Evolutionary conservation across 306 rosid genomes (phyloP).

Genomic region (Ormosia emarginata): DNA sequence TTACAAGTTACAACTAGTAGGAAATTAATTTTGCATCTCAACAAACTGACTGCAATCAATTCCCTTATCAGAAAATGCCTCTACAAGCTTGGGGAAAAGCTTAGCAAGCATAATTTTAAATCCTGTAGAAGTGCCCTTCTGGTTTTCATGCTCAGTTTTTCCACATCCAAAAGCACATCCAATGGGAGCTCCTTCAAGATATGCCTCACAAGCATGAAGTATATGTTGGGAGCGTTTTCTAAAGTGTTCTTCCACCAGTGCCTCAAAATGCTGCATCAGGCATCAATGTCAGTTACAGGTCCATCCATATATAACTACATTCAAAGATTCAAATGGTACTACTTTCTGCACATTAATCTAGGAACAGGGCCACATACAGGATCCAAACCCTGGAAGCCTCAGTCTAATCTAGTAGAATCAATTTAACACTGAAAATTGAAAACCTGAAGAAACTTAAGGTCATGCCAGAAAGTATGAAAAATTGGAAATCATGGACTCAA

Average conservation of each 20-base stretch:
- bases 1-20: not conserved
- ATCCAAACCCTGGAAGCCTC: not conserved
- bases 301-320: not conserved
- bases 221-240: slow-evolving; percentile 46
- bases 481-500: not conserved
- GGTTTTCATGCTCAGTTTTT: slow-evolving; percentile 33
- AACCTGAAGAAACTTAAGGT: not conserved
- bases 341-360: not conserved
- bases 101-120: slow-evolving; percentile 89
- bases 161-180: slow-evolving; percentile 47
- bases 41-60: slow-evolving; percentile 63
- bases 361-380: not conserved
- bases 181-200: slow-evolving; percentile 73
- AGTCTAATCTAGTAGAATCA: not conserved
- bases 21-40: slow-evolving; percentile 27
- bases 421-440: not conserved
- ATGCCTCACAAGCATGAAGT: slow-evolving; percentile 71
- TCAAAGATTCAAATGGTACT: not conserved
- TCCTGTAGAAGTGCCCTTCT: slow-evolving; percentile 71
- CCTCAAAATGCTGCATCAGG: slow-evolving; percentile 75
- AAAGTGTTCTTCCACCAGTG: slow-evolving; percentile 80
- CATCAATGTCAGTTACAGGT: slow-evolving; percentile 25
- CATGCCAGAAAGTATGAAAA: not conserved
- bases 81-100: slow-evolving; percentile 78
- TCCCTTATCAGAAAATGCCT: slow-evolving; percentile 64